Evolutionary conservation across 1,284 basidiomycete species (phyloP).

Genomic region (Ustilago sp.): DNA sequence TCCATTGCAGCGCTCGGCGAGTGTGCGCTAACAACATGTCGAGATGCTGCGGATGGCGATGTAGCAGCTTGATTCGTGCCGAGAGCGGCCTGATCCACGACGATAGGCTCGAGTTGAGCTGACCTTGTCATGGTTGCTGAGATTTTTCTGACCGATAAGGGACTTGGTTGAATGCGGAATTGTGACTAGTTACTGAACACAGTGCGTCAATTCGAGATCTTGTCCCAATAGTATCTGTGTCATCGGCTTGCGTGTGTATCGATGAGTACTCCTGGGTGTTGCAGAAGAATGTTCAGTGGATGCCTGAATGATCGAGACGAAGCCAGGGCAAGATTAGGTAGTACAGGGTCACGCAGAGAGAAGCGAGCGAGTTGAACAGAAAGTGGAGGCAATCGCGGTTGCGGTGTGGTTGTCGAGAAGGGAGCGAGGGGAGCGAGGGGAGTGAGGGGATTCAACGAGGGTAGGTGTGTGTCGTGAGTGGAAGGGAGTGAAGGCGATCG

Average conservation of each 20-base stretch:
- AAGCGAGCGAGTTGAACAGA: no score
- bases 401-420: background rate
- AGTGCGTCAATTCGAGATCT: conserved; percentile 6
- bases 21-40: conserved; percentile 7
- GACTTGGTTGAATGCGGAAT: background rate
- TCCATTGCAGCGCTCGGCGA: conserved; percentile 31
- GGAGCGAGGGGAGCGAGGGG: background rate
- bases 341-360: no score
- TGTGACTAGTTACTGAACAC: background rate
- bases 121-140: conserved; percentile 7
- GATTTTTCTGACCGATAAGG: background rate
- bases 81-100: conserved; percentile 17
- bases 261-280: conserved; percentile 3
- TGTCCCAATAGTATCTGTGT: background rate
- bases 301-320: no score
- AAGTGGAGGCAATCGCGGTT: background rate
- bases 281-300: background rate
- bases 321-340: no score
- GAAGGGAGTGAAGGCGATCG: background rate
- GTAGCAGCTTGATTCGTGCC: conserved; percentile 6
- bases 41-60: conserved; percentile 15
- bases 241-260: conserved; percentile 14
- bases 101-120: conserved; percentile 29
- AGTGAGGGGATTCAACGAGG: background rate
- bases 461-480: background rate